These are phyloP conservation scores for Aspergillus wentii DNA, from an alignment of 495 filamentous ascomycete genomes.

Conservation along the genomic window DNA sequence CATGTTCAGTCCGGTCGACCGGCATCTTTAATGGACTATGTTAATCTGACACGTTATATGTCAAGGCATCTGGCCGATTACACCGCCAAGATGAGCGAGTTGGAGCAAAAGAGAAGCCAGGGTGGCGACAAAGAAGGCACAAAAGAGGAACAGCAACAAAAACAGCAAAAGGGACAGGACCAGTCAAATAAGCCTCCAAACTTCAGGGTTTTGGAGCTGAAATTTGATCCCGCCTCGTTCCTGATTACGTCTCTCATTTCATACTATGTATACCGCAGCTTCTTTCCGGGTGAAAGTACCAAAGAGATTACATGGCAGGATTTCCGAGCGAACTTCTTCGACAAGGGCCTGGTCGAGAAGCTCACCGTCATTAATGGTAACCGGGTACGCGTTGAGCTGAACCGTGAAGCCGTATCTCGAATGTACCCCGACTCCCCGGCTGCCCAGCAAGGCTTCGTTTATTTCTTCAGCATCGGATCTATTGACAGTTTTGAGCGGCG, in stretches of 20 bases:
- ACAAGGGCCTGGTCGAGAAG: conserved; percentile 93
- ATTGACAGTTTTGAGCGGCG: conserved; percentile 86
- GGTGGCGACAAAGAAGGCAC: conserved; percentile 18
- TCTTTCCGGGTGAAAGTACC: conserved; percentile 60
- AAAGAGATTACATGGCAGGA: conserved; percentile 97
- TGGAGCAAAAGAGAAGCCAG: conserved; percentile 38
- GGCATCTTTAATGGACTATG: conserved; percentile 34
- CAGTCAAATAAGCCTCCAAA: conserved; percentile 13
- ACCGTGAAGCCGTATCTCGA: conserved; percentile 69
- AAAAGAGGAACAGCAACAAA: conserved; percentile 17
- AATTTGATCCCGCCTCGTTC: conserved; percentile 52
- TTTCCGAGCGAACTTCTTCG: conserved; percentile 83
- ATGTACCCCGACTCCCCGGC: conserved; percentile 82
- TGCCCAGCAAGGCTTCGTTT: conserved; percentile 64
- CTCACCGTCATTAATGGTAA: conserved; percentile 72
- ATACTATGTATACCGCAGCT: conserved; percentile 56
- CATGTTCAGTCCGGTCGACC: conserved; percentile 21
- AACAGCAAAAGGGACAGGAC: conserved; percentile 32
- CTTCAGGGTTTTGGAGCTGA: conserved; percentile 40
- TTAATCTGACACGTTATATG: conserved; percentile 29
- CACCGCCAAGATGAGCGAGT: conserved; percentile 43
- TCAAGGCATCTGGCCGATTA: conserved; percentile 36
- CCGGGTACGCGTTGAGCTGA: conserved; percentile 75
- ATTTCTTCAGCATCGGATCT: conserved; percentile 94
- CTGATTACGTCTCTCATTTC: conserved; percentile 53